A percentile compares a stretch with the other conserved stretches of the same genome.
These are phyloP conservation scores for Hylodesmum podocarpum DNA, from an alignment of 306 rosid species.

Conservation along the genomic window DNA sequence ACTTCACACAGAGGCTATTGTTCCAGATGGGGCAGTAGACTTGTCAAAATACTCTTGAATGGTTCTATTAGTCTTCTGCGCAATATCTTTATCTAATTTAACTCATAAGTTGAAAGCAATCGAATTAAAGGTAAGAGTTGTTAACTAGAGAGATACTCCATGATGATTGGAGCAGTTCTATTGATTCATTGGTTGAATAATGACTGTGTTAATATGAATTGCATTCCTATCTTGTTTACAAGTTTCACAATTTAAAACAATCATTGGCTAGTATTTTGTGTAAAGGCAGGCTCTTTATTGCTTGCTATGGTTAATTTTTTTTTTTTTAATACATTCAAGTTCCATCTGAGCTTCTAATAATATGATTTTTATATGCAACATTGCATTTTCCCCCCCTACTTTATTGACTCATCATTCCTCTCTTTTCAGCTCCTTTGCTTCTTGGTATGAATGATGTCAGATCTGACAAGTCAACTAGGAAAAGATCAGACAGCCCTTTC, in stretches of 20 bases:
- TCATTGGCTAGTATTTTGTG: not conserved
- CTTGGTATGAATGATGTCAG: slow-evolving; percentile 75
- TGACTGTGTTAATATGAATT: not conserved
- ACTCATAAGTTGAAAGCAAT: not conserved
- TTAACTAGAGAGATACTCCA: not conserved
- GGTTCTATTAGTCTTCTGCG: not conserved
- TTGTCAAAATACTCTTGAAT: not conserved
- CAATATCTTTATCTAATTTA: not conserved
- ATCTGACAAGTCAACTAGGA: slow-evolving; percentile 68
- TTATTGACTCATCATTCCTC: slow-evolving; percentile 39
- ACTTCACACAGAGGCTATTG: not conserved
- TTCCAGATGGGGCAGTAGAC: not conserved
- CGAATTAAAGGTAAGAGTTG: not conserved
- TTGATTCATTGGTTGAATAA: not conserved
- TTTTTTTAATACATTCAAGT: not conserved
- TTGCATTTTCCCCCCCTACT: not conserved
- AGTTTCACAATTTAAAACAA: not conserved
- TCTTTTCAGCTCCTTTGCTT: slow-evolving; percentile 80
- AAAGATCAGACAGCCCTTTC: slow-evolving; percentile 86
- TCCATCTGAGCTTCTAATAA: no score
- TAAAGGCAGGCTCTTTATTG: not conserved
- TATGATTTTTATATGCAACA: not conserved
- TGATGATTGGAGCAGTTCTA: not conserved
- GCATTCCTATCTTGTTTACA: not conserved
- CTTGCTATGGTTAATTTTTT: not conserved